phyloP scores from a whole-genome alignment of 805 yeast species.

The Yueomyces sp. region DNA sequence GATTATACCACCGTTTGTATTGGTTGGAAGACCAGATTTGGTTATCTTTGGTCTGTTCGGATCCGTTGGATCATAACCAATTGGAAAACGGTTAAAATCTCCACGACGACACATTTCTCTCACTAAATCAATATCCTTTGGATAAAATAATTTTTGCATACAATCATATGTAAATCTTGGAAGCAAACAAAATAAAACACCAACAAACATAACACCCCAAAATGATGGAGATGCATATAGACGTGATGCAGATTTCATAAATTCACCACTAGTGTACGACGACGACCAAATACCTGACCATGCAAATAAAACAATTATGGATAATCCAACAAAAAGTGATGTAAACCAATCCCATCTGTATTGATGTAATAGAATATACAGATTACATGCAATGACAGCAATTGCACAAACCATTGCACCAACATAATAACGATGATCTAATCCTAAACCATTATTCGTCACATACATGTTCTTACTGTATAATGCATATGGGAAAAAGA shows the following conservation, averaged over 20 bases:
- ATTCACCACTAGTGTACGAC: conserved; percentile 38
- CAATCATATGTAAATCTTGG: conserved; percentile 58
- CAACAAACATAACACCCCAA: conserved; percentile 59
- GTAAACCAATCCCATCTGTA: conserved; percentile 77
- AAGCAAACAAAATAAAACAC: conserved; percentile 47
- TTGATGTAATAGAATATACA: conserved; percentile 53
- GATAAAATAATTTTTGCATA: conserved; percentile 37
- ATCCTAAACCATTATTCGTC: conserved; percentile 38
- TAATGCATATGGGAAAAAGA: conserved; percentile 57
- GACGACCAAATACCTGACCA: conserved; percentile 81
- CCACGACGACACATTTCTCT: conserved; percentile 59
- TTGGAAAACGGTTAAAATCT: conserved; percentile 53
- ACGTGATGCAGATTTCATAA: conserved; percentile 53
- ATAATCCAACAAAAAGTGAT: conserved; percentile 37
- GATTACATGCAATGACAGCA: conserved; percentile 53
- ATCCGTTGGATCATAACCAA: conserved; percentile 68
- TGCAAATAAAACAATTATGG: conserved; percentile 46
- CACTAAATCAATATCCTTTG: conserved; percentile 59
- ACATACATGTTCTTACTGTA: conserved; percentile 32
- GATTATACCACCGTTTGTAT: not conserved
- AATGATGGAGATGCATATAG: conserved; percentile 46
- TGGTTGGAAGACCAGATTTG: conserved; percentile 18
- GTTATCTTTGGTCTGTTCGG: conserved; percentile 46
- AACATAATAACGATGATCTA: conserved; percentile 63
- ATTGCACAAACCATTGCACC: conserved; percentile 58